Evolutionary conservation across 2,329 filamentous ascomycete species (phyloP).

Genomic region (Venturia carpophila): DNA sequence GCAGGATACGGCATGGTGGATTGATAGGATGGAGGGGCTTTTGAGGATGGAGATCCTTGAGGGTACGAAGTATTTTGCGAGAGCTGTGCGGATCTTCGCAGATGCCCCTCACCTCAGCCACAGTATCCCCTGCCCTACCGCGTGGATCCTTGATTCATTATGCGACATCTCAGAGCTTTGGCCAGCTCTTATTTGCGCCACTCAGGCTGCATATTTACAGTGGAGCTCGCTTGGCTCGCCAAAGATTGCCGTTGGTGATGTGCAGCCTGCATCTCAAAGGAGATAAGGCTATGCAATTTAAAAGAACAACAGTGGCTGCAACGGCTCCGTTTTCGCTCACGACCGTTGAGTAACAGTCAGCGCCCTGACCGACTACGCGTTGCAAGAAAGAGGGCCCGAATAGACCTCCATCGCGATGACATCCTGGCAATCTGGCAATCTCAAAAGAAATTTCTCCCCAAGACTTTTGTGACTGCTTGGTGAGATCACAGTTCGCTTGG

Average conservation of each 20-base stretch:
- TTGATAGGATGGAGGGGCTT: constrained; percentile 1
- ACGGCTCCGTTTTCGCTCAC: not conserved
- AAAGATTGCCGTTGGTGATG: constrained; percentile 1
- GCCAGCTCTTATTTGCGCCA: constrained; percentile 10
- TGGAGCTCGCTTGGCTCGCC: constrained; percentile 1
- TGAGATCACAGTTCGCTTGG: not conserved
- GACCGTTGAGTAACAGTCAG: not conserved
- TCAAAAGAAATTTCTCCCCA: not conserved
- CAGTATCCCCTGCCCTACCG: not conserved
- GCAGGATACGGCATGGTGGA: constrained; percentile 3
- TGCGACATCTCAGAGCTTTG: not conserved
- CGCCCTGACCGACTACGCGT: not conserved
- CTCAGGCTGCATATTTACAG: not conserved
- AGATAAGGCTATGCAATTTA: not conserved
- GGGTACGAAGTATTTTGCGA: constrained; percentile 7
- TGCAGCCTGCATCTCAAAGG: not conserved
- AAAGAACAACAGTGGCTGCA: not conserved
- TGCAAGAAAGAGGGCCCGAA: not conserved
- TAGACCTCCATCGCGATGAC: not conserved
- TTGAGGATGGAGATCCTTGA: constrained; percentile 5
- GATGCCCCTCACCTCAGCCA: constrained; percentile 7
- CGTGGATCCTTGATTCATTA: not conserved
- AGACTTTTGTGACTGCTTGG: not conserved
- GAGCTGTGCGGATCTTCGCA: not conserved
- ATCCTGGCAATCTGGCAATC: not conserved